Base-by-base conservation (phyloP, 2,329 filamentous ascomycete genomes). In the Escovopsis sp. region DNA sequence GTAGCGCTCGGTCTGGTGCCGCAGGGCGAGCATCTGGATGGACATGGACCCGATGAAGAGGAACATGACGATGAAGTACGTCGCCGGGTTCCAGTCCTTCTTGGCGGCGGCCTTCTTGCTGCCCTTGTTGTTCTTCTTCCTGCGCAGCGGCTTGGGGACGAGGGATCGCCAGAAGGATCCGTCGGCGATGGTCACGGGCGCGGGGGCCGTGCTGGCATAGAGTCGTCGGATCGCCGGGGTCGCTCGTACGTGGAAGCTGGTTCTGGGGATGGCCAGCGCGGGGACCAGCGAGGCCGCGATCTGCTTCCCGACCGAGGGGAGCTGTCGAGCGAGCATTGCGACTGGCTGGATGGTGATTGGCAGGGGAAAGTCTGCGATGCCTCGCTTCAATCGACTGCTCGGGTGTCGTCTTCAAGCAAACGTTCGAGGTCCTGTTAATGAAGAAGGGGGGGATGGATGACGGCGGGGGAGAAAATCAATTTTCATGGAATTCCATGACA, bases 31-130 rank as follows among this genome's bases (percentile, higher is more conserved):
- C 68, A 90, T 82, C 49, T 94, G 83, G 47, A 98, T 94, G 12
- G 88, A 83, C 67, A 94, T 93, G 41, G 85, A 94, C 4, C 92
- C 92, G 43, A 96, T 88, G 43, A 96, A 68, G 28, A 86, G 64
- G 49, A 86, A 86, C 43, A 88, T 83, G 47, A 77, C 64, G 45
- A 88, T 83, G 55, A 78, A 90, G 50, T 85, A 88, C 0, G 78
- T 86, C 15, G 80, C 80, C 3, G 83, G 81, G 46, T 88, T 88
- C 76, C 79, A 83, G 45, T 75, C 71, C 50, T 72, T 78, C 43
- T 66, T 70, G 21, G 21, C 21, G 4, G 4, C 21, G 8, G 4
- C 21, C 17, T 54, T 56, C 48, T 60, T 59, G 29, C 18, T 41
- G 4, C 42, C 48, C 13, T 46, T 50, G 41, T 48, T 49, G 36